Evolutionary conservation across 768 basidiomycete species (phyloP), one percentile per base, ranked within the genome.

Genomic region (Boletus rufocinnamomeus): DNA sequence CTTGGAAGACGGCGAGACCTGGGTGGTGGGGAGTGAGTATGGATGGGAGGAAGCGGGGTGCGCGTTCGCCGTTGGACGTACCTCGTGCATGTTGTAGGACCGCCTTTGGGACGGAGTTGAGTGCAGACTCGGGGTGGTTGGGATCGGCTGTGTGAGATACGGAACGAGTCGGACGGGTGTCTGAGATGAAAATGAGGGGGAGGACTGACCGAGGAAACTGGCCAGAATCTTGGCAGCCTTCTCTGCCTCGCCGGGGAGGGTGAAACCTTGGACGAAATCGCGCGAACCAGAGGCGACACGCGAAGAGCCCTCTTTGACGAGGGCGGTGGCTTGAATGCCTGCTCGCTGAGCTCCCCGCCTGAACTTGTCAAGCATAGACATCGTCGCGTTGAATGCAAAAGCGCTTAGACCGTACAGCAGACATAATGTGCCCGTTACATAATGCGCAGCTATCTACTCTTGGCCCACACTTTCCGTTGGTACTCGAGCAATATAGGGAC

Each of bases 1-100:
- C 93, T 66, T 93, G 91, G 82, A 97, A 98, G 64, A 98, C 82
- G 50, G 95, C 95, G 59, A 98, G 87, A 52, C 95, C 94, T 95
- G 63, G 32, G n/a, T 13, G 9, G 35, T 27, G 35, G 25, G 37
- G 4, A 14, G 35, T 56, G 19, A 34, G 41, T 1, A 23, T n/a
- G 21, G 54, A 52, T 6, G 23, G 14, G 46, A 21, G 50, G 48
- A 21, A 4, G n/a, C 27, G 25, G n/a, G 40, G 21, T 17, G 34
- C 4, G n/a, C 2, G 23, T n/a, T n/a, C n/a, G n/a, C n/a, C 19
- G 50, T n/a, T 41, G 34, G 44, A 56, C 77, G 51, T 63, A 90
- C 95, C 95, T 80, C 95, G 83, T 19, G 96, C 94, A 54, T 84
- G 82, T 65, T 91, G 90, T 19, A 99, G 75, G 50, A 98, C 93